Conservation (phyloP, 768 basidiomycete genomes). For the Suillus decipiens region DNA sequence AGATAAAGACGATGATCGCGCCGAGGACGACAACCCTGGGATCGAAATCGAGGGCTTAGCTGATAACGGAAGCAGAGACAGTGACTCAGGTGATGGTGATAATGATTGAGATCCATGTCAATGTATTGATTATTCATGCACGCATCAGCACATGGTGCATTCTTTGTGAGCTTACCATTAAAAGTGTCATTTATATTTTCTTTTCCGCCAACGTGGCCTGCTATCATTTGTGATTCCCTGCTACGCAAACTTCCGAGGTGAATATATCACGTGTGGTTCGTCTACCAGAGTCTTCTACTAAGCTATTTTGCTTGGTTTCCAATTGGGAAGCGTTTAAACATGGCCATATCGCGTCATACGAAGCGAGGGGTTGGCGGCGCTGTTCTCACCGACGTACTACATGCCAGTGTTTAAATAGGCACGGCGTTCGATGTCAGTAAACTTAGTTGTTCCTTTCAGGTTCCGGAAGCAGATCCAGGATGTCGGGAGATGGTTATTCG, state of each 20-base stretch:
- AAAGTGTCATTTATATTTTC: neutral
- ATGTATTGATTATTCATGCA: neutral
- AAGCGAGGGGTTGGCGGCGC: neutral
- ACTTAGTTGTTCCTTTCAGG: neutral
- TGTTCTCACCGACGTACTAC: neutral
- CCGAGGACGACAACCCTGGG: slow-evolving; percentile 51
- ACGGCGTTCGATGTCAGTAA: neutral
- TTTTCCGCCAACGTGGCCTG: neutral
- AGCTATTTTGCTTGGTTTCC: neutral
- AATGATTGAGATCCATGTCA: slow-evolving; percentile 15
- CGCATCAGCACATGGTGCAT: neutral
- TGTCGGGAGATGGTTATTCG: neutral
- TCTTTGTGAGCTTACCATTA: neutral
- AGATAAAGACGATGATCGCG: slow-evolving; percentile 48
- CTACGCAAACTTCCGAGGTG: neutral
- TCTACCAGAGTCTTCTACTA: neutral
- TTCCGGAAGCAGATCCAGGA: neutral
- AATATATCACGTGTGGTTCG: neutral
- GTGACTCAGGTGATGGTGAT: slow-evolving; percentile 29
- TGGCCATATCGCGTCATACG: neutral
- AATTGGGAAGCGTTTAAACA: neutral
- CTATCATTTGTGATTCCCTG: neutral
- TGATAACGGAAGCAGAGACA: slow-evolving; percentile 21
- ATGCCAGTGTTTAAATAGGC: neutral
- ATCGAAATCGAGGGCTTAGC: slow-evolving; percentile 65